Percentiles rank a stretch among this genome's conserved stretches.
Conservation (phyloP, 495 filamentous ascomycete genomes). For the Viridothelium virens region DNA sequence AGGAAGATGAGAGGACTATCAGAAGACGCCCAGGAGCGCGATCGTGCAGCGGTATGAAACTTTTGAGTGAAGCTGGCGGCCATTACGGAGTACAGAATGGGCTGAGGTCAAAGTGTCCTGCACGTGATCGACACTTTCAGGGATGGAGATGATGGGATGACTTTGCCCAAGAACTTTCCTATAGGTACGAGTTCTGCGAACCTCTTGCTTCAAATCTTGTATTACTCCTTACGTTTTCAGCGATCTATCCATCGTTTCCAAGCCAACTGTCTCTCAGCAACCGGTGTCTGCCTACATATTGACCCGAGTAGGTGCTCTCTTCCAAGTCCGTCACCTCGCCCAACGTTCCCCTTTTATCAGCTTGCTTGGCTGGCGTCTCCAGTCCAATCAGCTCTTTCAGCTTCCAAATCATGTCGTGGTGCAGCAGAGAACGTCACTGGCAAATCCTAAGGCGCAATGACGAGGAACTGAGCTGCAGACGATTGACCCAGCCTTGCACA, state of each 20-base stretch:
- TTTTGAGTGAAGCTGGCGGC: neutral
- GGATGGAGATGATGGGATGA: slow-evolving; percentile 6
- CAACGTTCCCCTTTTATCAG: neutral
- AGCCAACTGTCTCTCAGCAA: neutral
- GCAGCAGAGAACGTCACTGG: neutral
- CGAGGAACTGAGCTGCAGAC: slow-evolving; percentile 1
- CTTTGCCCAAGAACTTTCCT: neutral
- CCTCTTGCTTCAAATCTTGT: slow-evolving; percentile 1
- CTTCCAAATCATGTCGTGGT: neutral
- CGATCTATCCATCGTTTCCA: slow-evolving; percentile 11
- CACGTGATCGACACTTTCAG: slow-evolving; percentile 8
- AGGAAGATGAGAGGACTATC: neutral
- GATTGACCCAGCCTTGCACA: neutral
- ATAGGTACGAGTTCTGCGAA: neutral
- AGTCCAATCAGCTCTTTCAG: neutral
- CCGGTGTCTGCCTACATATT: neutral
- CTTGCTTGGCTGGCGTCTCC: neutral
- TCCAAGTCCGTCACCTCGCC: neutral
- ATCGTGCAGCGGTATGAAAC: neutral
- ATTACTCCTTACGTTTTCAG: slow-evolving; percentile 7
- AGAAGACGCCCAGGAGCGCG: neutral
- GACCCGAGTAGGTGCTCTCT: neutral
- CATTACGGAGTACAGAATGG: neutral
- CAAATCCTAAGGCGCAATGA: neutral
- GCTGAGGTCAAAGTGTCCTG: slow-evolving; percentile 3